These are phyloP conservation scores for Arabidopsis suecica DNA, from an alignment of 345 rosid species.

Conservation along the genomic window DNA sequence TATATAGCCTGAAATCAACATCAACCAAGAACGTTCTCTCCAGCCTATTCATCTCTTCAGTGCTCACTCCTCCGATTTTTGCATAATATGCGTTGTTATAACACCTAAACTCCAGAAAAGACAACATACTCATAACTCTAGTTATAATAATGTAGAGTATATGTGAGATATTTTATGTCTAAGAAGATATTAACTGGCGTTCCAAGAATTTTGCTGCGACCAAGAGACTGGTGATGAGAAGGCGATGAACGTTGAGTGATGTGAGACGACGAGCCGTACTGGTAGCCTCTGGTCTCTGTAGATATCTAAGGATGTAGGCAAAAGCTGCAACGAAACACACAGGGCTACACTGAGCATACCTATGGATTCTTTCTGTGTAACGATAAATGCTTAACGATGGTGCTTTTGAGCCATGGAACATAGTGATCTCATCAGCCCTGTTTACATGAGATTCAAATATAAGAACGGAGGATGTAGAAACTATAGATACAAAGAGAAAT, in stretches of 20 bases:
- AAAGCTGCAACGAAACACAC: constrained; percentile 46
- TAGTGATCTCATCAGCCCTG: constrained; percentile 38
- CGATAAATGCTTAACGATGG: constrained; percentile 37
- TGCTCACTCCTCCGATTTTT: constrained; percentile 55
- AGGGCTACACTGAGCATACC: constrained; percentile 45
- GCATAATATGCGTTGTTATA: constrained; percentile 53
- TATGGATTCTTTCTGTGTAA: constrained; percentile 46
- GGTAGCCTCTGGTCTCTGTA: constrained; percentile 34
- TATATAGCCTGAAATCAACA: constrained; percentile 49
- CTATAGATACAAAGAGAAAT: not conserved
- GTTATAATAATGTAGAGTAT: not conserved
- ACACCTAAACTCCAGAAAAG: constrained; percentile 34
- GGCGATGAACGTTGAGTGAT: constrained; percentile 54
- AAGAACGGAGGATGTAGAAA: constrained; percentile 9
- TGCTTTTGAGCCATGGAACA: constrained; percentile 46
- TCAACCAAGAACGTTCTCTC: constrained; percentile 51
- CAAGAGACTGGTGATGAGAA: constrained; percentile 51
- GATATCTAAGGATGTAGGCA: constrained; percentile 47
- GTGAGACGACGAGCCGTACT: constrained; percentile 40
- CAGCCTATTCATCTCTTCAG: constrained; percentile 51
- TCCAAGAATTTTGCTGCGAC: constrained; percentile 54
- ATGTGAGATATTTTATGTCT: constrained; percentile 8
- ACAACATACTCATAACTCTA: not conserved
- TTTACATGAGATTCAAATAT: constrained; percentile 24
- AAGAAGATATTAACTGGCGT: constrained; percentile 44